phyloP scores from a whole-genome alignment of 768 basidiomycete species.

The Kwoniella newhampshirensis region DNA sequence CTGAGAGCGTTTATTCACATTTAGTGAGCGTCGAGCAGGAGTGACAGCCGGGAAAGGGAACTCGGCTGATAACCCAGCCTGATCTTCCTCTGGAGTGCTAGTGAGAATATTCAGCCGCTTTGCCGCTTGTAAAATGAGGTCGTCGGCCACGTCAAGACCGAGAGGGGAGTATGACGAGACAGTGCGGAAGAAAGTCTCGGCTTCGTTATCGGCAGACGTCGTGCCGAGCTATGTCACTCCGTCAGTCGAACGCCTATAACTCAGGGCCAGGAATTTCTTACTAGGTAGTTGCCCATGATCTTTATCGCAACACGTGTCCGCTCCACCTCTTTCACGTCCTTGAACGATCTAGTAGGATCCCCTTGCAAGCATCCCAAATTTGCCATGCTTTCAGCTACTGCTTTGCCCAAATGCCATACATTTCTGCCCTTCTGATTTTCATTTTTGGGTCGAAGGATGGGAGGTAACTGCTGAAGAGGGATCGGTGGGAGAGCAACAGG shows the following conservation, averaged over 20 bases:
- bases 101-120: slow-evolving; percentile 38
- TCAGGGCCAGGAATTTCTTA: slow-evolving; percentile 18
- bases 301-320: slow-evolving; percentile 17
- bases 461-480: slow-evolving; percentile 25
- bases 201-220: slow-evolving; percentile 16
- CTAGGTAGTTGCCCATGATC: slow-evolving; percentile 41
- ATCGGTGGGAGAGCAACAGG: slow-evolving; percentile 42
- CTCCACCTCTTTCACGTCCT: slow-evolving; percentile 3
- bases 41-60: slow-evolving; percentile 9
- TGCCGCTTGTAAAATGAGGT: slow-evolving; percentile 36
- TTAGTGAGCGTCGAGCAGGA: background rate
- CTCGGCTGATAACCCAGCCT: background rate
- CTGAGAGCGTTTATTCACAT: background rate
- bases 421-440: slow-evolving; percentile 38
- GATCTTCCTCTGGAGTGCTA: slow-evolving; percentile 13
- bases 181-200: slow-evolving; percentile 29
- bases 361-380: slow-evolving; percentile 7
- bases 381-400: slow-evolving; percentile 20
- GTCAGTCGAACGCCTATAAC: background rate
- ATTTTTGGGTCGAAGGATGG: slow-evolving; percentile 22
- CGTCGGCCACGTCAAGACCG: slow-evolving; percentile 30
- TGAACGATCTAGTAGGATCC: background rate
- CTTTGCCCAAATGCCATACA: slow-evolving; percentile 33
- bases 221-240: slow-evolving; percentile 25
- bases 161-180: slow-evolving; percentile 23